Evolutionary conservation across 371 early-diverging fungal species (phyloP).

Genomic region (Rhizopus sp.): DNA sequence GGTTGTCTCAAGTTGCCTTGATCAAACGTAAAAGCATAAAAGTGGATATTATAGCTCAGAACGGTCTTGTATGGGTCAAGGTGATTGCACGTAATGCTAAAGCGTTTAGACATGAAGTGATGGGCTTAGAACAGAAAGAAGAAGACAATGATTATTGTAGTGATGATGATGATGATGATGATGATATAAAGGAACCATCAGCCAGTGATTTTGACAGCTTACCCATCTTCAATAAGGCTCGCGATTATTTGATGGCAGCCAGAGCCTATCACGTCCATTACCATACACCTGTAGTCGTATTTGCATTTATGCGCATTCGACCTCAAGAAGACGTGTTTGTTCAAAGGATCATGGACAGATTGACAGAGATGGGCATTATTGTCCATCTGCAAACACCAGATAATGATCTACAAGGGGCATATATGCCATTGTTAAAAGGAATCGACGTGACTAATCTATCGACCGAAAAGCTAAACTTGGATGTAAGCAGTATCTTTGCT

Average conservation of each 20-base stretch:
- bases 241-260: conserved; percentile 42
- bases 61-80: conserved; percentile 57
- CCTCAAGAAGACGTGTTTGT: conserved; percentile 39
- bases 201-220: conserved; percentile 34
- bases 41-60: conserved; percentile 54
- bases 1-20: conserved; percentile 36
- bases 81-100: conserved; percentile 56
- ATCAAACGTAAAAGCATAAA: conserved; percentile 34
- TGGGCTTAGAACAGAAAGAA: conserved; percentile 44
- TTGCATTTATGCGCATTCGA: conserved; percentile 54
- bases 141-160: conserved; percentile 19
- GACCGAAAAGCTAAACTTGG: conserved; percentile 49
- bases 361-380: conserved; percentile 41
- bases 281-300: conserved; percentile 51
- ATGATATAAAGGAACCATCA: background rate
- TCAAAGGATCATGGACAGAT: conserved; percentile 34
- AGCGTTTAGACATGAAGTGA: conserved; percentile 50
- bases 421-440: conserved; percentile 7
- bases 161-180: too few species aligned
- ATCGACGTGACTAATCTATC: conserved; percentile 13
- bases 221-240: conserved; percentile 55
- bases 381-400: conserved; percentile 26
- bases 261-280: conserved; percentile 55
- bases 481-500: conserved; percentile 57
- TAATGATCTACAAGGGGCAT: background rate